A percentile compares a stretch with the other conserved stretches of the same genome.
phyloP scores from a whole-genome alignment of 139 green algal species.

The Chlorella sp. region DNA sequence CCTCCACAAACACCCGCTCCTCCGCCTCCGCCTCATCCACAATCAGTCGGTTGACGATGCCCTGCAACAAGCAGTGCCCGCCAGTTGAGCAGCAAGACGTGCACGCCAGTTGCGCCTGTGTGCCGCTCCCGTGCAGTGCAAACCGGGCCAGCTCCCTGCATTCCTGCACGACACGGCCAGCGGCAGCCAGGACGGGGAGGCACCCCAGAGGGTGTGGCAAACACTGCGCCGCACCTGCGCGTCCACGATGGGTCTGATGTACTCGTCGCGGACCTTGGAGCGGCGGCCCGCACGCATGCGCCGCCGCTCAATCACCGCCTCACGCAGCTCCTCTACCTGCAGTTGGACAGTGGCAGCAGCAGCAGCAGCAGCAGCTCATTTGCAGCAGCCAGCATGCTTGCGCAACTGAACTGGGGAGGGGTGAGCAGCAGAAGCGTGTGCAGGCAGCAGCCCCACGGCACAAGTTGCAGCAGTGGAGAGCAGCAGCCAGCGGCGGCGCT shows the following conservation, averaged over 20 bases:
- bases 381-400: too few species aligned
- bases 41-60: constrained; percentile 44
- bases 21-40: constrained; percentile 50
- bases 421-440: neutral
- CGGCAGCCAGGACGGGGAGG: too few species aligned
- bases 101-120: too few species aligned
- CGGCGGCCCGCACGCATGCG: constrained; percentile 41
- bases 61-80: constrained; percentile 11
- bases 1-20: constrained; percentile 69
- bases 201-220: neutral
- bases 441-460: neutral
- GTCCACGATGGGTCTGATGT: constrained; percentile 66
- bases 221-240: neutral
- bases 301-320: constrained; percentile 48
- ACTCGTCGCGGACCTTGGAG: constrained; percentile 57
- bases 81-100: too few species aligned
- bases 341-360: neutral
- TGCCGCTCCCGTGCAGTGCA: too few species aligned
- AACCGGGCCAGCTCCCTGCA: too few species aligned
- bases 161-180: too few species aligned
- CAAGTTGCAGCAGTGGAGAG: neutral
- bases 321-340: constrained; percentile 39
- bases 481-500: neutral
- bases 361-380: too few species aligned
- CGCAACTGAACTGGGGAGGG: too few species aligned